phyloP scores from a whole-genome alignment of 2,329 filamentous ascomycete genomes.

The Cercospora zeina region DNA sequence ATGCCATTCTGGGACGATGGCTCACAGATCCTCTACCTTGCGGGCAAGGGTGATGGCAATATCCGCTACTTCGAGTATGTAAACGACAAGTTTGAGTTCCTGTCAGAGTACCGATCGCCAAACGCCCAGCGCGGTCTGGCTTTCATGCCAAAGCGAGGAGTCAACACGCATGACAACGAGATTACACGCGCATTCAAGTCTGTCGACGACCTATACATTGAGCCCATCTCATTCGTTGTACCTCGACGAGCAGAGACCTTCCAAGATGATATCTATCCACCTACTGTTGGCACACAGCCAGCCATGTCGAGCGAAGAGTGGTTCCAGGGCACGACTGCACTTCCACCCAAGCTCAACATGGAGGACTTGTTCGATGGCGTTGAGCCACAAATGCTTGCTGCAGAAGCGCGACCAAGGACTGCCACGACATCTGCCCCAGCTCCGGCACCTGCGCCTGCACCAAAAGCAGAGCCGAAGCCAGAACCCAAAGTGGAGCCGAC shows the following conservation, averaged over 20 bases:
- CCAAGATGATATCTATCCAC: constrained; percentile 96
- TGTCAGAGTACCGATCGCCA: constrained; percentile 95
- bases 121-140: constrained; percentile 94
- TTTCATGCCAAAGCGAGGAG: constrained; percentile 90
- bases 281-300: constrained; percentile 75
- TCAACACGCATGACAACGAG: constrained; percentile 96
- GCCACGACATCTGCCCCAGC: constrained; percentile 35
- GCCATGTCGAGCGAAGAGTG: constrained; percentile 80
- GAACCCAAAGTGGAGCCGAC: constrained; percentile 53
- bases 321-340: constrained; percentile 73
- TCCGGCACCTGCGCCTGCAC: constrained; percentile 38
- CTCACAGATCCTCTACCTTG: constrained; percentile 91
- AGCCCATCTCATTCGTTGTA: constrained; percentile 96
- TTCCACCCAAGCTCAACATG: constrained; percentile 90
- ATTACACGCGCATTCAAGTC: constrained; percentile 96
- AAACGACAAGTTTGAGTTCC: constrained; percentile 97
- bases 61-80: constrained; percentile 99
- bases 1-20: constrained; percentile 99
- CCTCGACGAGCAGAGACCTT: constrained; percentile 90
- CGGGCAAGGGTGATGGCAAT: constrained; percentile 97
- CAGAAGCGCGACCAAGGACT: constrained; percentile 62
- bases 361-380: constrained; percentile 87
- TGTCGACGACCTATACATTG: constrained; percentile 88
- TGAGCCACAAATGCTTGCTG: constrained; percentile 72
- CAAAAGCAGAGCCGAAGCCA: constrained; percentile 52